Conservation (phyloP, 306 rosid species). For the Quercus rubra region DNA sequence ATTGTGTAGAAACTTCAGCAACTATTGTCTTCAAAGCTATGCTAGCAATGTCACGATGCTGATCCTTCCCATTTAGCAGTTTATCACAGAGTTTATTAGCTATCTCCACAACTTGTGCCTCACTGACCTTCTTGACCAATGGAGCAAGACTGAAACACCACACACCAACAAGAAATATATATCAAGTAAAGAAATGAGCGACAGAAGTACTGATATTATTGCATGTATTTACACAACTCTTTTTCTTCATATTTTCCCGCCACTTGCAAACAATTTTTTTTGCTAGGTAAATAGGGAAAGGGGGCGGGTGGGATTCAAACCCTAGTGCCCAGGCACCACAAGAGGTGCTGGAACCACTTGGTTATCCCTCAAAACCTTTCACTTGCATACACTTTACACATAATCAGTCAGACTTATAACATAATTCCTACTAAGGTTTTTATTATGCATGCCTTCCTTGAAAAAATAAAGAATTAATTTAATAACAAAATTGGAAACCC, state of each 20-base stretch:
- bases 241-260: background rate
- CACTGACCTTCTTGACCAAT: slow-evolving; percentile 81
- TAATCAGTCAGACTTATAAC: background rate
- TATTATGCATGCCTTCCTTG: too few species aligned
- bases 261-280: background rate
- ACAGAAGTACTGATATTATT: background rate
- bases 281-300: too few species aligned
- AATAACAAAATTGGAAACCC: background rate
- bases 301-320: too few species aligned
- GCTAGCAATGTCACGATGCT: slow-evolving; percentile 94
- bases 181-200: background rate
- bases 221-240: background rate
- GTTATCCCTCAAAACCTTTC: too few species aligned
- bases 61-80: slow-evolving; percentile 86
- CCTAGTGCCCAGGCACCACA: too few species aligned
- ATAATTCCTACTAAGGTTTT: too few species aligned
- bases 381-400: background rate
- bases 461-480: background rate
- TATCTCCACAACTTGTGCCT: slow-evolving; percentile 89
- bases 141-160: slow-evolving; percentile 80
- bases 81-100: slow-evolving; percentile 74
- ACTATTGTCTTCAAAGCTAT: slow-evolving; percentile 95
- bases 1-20: slow-evolving; percentile 80
- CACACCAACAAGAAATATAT: background rate
- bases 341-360: too few species aligned